Evolutionary conservation across 257 asterid genomes (phyloP).

Genomic region (Solanum tarapatanum): DNA sequence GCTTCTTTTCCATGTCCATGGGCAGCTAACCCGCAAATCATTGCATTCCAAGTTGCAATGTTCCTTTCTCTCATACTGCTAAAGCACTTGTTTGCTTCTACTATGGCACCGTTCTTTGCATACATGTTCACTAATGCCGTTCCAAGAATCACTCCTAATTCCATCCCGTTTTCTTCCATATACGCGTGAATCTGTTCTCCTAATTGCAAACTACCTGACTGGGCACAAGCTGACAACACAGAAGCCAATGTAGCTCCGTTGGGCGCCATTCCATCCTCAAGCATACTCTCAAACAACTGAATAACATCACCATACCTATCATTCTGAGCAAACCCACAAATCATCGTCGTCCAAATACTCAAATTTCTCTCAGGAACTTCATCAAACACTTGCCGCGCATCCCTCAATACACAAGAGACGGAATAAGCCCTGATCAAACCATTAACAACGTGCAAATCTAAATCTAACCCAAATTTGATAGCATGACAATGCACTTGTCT

Average conservation of each 20-base stretch:
- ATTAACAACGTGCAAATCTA: constrained; percentile 52
- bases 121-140: constrained; percentile 88
- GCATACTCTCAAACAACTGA: constrained; percentile 43
- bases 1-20: constrained; percentile 79
- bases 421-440: constrained; percentile 53
- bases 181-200: constrained; percentile 56
- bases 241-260: constrained; percentile 50
- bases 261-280: constrained; percentile 42
- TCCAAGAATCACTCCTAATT: constrained; percentile 61
- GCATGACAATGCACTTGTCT: constrained; percentile 56
- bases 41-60: constrained; percentile 73
- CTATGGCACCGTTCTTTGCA: constrained; percentile 62
- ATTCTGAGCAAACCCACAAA: constrained; percentile 77
- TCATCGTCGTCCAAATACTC: constrained; percentile 74
- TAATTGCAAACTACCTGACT: constrained; percentile 55
- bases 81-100: constrained; percentile 46
- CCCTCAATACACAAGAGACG: constrained; percentile 23
- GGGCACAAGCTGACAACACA: constrained; percentile 77
- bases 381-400: constrained; percentile 65
- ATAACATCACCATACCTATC: constrained; percentile 35
- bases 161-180: constrained; percentile 37
- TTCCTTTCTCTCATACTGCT: constrained; percentile 39
- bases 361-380: constrained; percentile 29
- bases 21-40: constrained; percentile 69
- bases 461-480: constrained; percentile 44